Conservation (phyloP, 768 basidiomycete species). For the Amanita exitialis region DNA sequence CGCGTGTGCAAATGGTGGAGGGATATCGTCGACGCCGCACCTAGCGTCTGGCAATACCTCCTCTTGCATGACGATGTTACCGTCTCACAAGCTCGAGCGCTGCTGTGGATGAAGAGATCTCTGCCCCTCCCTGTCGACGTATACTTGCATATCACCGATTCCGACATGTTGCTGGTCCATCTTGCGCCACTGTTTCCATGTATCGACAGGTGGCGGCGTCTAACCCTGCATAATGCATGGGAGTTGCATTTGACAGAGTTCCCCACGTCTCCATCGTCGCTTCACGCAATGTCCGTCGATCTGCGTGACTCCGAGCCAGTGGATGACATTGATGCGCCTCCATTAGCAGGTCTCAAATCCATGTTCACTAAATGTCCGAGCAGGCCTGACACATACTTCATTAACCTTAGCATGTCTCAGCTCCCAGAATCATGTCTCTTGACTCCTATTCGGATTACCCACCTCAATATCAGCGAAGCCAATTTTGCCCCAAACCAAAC, state of each 20-base stretch:
- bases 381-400: constrained; percentile 19
- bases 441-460: constrained; percentile 43
- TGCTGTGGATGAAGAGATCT: constrained; percentile 45
- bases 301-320: constrained; percentile 23
- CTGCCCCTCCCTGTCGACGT: constrained; percentile 45
- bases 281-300: constrained; percentile 26
- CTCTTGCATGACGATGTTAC: constrained; percentile 32
- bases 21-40: constrained; percentile 39
- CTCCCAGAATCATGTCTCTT: constrained; percentile 38
- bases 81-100: constrained; percentile 36
- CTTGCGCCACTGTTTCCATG: constrained; percentile 51
- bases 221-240: constrained; percentile 32
- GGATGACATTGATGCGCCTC: constrained; percentile 15
- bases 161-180: constrained; percentile 48
- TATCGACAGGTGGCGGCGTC: constrained; percentile 48
- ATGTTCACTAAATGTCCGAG: constrained; percentile 24
- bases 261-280: constrained; percentile 16
- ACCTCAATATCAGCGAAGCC: constrained; percentile 47
- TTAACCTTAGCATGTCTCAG: constrained; percentile 39
- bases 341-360: constrained; percentile 15
- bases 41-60: constrained; percentile 53
- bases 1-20: constrained; percentile 54
- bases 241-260: constrained; percentile 23
- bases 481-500: constrained; percentile 25
- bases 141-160: constrained; percentile 34